A percentile compares a stretch with the other conserved stretches of the same genome.
Evolutionary conservation across 768 basidiomycete species (phyloP).

Genomic region (Boletus huronensis): DNA sequence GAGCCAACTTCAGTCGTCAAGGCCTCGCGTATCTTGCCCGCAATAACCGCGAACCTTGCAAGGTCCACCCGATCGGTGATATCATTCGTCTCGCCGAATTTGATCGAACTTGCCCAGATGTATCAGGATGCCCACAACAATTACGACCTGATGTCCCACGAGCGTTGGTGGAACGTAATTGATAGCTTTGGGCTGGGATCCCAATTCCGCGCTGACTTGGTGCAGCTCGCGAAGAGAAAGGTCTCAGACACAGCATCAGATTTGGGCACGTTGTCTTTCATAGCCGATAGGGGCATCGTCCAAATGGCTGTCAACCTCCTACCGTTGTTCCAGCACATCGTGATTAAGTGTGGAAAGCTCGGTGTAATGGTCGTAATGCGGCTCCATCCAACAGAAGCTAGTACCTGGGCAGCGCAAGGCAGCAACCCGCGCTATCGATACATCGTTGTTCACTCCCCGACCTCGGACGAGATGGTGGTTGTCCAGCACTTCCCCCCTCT

Average conservation of each 20-base stretch:
- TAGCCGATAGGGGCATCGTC: slow-evolving; percentile 65
- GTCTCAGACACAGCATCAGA: slow-evolving; percentile 40
- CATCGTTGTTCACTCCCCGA: slow-evolving; percentile 49
- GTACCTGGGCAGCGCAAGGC: slow-evolving; percentile 48
- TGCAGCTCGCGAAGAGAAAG: slow-evolving; percentile 48
- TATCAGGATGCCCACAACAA: slow-evolving; percentile 49
- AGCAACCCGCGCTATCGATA: slow-evolving; percentile 46
- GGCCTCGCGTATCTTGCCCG: slow-evolving; percentile 64
- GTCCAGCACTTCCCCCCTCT: slow-evolving; percentile 72
- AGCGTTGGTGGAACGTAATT: slow-evolving; percentile 62
- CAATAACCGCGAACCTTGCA: slow-evolving; percentile 43
- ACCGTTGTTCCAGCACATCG: slow-evolving; percentile 78
- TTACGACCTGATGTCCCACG: slow-evolving; percentile 49
- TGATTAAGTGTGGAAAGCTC: slow-evolving; percentile 79
- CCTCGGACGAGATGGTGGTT: slow-evolving; percentile 48
- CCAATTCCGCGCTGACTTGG: slow-evolving; percentile 63
- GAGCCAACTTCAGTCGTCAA: slow-evolving; percentile 94
- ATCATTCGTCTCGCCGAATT: slow-evolving; percentile 79
- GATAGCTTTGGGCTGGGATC: slow-evolving; percentile 64
- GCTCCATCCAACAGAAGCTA: slow-evolving; percentile 38
- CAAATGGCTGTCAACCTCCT: slow-evolving; percentile 82
- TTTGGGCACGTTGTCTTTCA: slow-evolving; percentile 53
- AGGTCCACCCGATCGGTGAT: slow-evolving; percentile 44
- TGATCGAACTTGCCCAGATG: slow-evolving; percentile 67
- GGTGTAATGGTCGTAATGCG: slow-evolving; percentile 67